Evolutionary conservation across 306 rosid genomes (phyloP).

Genomic region (Quercus robur): DNA sequence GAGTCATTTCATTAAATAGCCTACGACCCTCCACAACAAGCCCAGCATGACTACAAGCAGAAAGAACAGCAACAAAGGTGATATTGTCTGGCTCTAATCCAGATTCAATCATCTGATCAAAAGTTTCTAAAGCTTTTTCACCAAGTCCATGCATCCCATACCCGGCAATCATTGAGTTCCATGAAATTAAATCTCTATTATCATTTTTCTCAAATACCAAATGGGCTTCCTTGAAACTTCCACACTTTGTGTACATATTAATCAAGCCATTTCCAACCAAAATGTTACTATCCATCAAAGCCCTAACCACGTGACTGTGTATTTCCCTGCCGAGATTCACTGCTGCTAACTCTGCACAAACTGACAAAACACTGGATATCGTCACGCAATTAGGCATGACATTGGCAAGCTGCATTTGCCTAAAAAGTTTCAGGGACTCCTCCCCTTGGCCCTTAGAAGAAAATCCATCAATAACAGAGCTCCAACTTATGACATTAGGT

Average conservation of each 20-base stretch:
- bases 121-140: conserved; percentile 54
- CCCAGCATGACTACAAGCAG: conserved; percentile 88
- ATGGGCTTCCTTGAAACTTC: conserved; percentile 58
- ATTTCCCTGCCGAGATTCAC: conserved; percentile 70
- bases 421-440: conserved; percentile 64
- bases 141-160: conserved; percentile 86
- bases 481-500: conserved; percentile 85
- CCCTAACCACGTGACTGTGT: conserved; percentile 58
- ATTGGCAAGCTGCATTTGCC: conserved; percentile 65
- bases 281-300: conserved; percentile 52
- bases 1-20: conserved; percentile 50
- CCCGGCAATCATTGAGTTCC: conserved; percentile 81
- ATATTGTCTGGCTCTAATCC: conserved; percentile 64
- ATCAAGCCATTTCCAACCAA: conserved; percentile 77
- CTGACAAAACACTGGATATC: conserved; percentile 63
- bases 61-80: conserved; percentile 64
- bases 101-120: conserved; percentile 47
- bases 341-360: conserved; percentile 65
- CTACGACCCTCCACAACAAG: conserved; percentile 52
- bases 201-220: conserved; percentile 49
- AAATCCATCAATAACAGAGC: conserved; percentile 67
- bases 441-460: conserved; percentile 48
- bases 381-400: conserved; percentile 61
- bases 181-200: conserved; percentile 60
- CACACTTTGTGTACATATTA: conserved; percentile 81